Evolutionary conservation across 2,329 filamentous ascomycete species (phyloP), one percentile per base, ranked within the genome.

Genomic region (Neobulgaria alba): DNA sequence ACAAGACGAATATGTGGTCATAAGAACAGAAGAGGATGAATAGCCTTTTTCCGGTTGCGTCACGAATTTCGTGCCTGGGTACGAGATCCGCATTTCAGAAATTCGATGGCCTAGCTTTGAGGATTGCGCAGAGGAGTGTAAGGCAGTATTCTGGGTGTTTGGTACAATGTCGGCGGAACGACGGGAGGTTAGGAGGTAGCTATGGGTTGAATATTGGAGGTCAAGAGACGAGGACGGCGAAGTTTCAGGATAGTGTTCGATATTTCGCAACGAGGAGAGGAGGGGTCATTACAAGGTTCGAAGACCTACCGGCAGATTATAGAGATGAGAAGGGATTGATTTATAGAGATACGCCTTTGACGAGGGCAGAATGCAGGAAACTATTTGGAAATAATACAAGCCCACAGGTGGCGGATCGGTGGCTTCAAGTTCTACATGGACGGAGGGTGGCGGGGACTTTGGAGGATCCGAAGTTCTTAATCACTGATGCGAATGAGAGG

Each of bases 401-500:
- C 44, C 56, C 64, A 1, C 48, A 53, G 3, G 53, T 57, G 4
- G 77, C 69, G 15, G 80, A 80, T 54, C 61, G 60, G 33, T 58
- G 81, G 32, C 59, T 82, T 36, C 64, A 66, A 38, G 72, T 81
- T 36, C 59, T 81, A 10, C 78, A 82, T 54, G 78, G 77, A 7
- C 69, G 76, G 26, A 67, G 78, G 30, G 75, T 82, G 16, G 75
- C 77, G 5, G 78, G 78, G 23, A 79, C 77, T 3, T 63, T 82
- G 31, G 69, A 76, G 9, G 77, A 82, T 53, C 77, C 77, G 2
- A 63, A 61, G 3, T 66, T 73, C 35, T 60, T 36, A 15, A 29
- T 34, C 21, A 41, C 44, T 14, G 30, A 42, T 29, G 29, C 34
- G 7, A 53, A 46, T 33, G 45, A 54, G 30, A 21, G 42, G 29